phyloP scores from a whole-genome alignment of 2,329 filamentous ascomycete species.

The Colletotrichum coccodes region DNA sequence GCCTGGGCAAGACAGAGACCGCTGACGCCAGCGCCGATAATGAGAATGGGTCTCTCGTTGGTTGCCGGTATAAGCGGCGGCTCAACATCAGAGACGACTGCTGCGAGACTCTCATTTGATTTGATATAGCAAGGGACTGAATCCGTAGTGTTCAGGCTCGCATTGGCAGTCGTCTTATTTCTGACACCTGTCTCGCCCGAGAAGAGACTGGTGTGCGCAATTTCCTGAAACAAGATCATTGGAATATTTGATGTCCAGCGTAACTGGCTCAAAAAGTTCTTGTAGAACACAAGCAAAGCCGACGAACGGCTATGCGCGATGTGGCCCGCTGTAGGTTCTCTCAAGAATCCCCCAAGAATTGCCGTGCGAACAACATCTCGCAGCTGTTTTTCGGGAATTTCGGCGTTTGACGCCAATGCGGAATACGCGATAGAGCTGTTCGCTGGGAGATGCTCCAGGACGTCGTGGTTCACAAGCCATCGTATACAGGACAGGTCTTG shows the following conservation, averaged over 20 bases:
- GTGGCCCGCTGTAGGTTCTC: conserved; percentile 40
- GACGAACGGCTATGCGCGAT: conserved; percentile 47
- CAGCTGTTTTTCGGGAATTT: conserved; percentile 35
- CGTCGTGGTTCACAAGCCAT: conserved; percentile 24
- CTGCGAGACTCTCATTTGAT: conserved; percentile 33
- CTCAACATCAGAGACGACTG: conserved; percentile 46
- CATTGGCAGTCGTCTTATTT: conserved; percentile 41
- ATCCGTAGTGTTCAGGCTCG: conserved; percentile 39
- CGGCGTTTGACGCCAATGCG: conserved; percentile 27
- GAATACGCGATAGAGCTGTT: conserved; percentile 27
- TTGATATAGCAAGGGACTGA: conserved; percentile 46
- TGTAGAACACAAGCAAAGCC: conserved; percentile 38
- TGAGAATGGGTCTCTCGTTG: conserved; percentile 39
- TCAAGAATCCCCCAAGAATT: conserved; percentile 46
- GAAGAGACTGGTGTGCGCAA: conserved; percentile 39
- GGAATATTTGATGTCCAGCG: conserved; percentile 41
- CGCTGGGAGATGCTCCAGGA: conserved; percentile 30
- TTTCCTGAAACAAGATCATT: conserved; percentile 35
- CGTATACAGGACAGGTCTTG: background rate
- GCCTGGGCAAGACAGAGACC: conserved; percentile 48
- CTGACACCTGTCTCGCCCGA: conserved; percentile 38
- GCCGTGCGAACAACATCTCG: conserved; percentile 46
- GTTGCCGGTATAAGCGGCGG: background rate
- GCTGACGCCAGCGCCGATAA: conserved; percentile 49
- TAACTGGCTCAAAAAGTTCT: conserved; percentile 41